phyloP scores from a whole-genome alignment of 2,329 filamentous ascomycete species.

The Colletotrichum agaves region DNA sequence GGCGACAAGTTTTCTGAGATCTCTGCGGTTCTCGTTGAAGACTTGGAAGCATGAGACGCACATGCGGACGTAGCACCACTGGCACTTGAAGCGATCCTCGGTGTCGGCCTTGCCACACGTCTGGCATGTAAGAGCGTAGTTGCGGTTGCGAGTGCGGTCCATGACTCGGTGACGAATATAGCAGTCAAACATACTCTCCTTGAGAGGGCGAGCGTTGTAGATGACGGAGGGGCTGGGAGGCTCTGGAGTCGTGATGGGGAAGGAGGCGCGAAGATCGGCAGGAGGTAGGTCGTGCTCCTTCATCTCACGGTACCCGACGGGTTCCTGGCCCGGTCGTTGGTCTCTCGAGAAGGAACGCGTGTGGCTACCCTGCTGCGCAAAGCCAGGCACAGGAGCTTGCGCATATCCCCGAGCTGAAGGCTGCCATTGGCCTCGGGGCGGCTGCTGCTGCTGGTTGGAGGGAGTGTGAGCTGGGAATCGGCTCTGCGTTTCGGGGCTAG shows the following conservation, averaged over 20 bases:
- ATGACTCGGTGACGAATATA: constrained; percentile 60
- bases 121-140: constrained; percentile 65
- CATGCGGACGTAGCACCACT: constrained; percentile 62
- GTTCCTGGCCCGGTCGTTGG: constrained; percentile 18
- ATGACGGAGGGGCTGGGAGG: constrained; percentile 49
- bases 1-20: constrained; percentile 56
- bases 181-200: constrained; percentile 58
- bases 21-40: constrained; percentile 53
- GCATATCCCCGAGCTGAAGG: constrained; percentile 17
- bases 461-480: constrained; percentile 48
- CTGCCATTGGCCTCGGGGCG: constrained; percentile 13
- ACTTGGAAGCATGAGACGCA: constrained; percentile 59
- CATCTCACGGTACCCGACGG: constrained; percentile 54
- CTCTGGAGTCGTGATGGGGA: constrained; percentile 48
- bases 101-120: constrained; percentile 59
- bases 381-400: constrained; percentile 7
- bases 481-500: constrained; percentile 38
- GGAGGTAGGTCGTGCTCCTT: constrained; percentile 44
- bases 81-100: constrained; percentile 58
- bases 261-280: constrained; percentile 49
- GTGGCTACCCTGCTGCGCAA: constrained; percentile 9
- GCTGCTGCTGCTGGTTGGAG: constrained; percentile 40
- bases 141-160: constrained; percentile 58
- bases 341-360: constrained; percentile 24
- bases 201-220: constrained; percentile 56